Percentiles rank a stretch among this genome's conserved stretches.
These are phyloP conservation scores for Arctostaphylos glauca DNA, from an alignment of 148 eudicot genomes.

Conservation along the genomic window DNA sequence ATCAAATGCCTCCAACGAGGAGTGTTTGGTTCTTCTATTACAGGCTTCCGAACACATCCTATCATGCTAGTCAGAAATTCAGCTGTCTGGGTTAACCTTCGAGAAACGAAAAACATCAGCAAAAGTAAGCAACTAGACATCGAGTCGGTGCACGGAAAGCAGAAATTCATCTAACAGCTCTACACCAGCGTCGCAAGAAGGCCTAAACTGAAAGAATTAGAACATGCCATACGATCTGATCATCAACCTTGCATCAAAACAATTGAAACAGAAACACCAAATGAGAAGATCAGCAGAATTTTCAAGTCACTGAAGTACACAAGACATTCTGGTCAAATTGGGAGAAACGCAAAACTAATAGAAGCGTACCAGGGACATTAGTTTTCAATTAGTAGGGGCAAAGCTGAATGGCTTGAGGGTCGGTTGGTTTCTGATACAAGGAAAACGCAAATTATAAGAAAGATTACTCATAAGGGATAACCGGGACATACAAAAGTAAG, in stretches of 20 bases:
- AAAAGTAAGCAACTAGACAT: neutral
- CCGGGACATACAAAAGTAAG: neutral
- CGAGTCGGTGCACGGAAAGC: constrained; percentile 5
- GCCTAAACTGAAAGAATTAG: constrained; percentile 1
- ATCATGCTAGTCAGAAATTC: neutral
- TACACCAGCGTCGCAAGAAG: constrained; percentile 8
- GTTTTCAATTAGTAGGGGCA: constrained; percentile 47
- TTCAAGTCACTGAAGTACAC: neutral
- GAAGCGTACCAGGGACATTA: constrained; percentile 36
- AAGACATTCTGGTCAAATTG: neutral
- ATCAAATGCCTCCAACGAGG: neutral
- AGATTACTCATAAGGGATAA: constrained; percentile 1
- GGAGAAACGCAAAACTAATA: constrained; percentile 1
- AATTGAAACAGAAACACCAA: neutral
- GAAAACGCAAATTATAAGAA: neutral
- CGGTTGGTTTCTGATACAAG: constrained; percentile 34
- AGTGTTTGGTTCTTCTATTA: neutral
- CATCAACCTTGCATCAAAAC: constrained; percentile 4
- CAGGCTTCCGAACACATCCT: neutral
- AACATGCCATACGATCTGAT: neutral
- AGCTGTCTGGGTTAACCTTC: neutral
- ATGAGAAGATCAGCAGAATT: neutral
- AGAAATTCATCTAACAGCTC: constrained; percentile 20
- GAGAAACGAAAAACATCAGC: neutral
- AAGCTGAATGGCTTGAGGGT: constrained; percentile 33